These are phyloP conservation scores for Miscanthus sacchariflorus DNA, from an alignment of 202 grass and related monocot species.

Conservation along the genomic window DNA sequence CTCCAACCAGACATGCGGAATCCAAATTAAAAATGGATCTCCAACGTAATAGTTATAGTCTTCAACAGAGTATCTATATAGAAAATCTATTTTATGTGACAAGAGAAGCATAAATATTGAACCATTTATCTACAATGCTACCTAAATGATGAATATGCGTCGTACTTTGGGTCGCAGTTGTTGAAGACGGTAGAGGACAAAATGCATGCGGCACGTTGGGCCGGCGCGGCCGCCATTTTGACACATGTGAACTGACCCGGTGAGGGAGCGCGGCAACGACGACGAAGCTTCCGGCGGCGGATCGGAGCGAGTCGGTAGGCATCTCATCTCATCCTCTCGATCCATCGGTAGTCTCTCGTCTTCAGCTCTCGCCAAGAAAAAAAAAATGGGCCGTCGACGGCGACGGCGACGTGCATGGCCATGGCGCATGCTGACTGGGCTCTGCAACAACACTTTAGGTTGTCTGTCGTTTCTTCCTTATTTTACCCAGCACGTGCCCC, in stretches of 20 bases:
- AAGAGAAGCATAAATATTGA: no score
- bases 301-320: not conserved
- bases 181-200: not conserved
- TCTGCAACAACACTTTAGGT: not conserved
- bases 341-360: not conserved
- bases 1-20: no score
- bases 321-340: not conserved
- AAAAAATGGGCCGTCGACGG: not conserved
- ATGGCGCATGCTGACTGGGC: constrained; percentile 4
- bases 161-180: no score
- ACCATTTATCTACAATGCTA: no score
- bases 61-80: no score
- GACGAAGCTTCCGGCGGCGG: constrained; percentile 16
- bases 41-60: no score
- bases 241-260: constrained; percentile 18
- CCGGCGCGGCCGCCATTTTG: not conserved
- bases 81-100: no score
- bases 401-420: constrained; percentile 23
- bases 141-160: no score
- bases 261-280: not conserved
- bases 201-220: not conserved
- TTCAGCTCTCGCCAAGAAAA: not conserved
- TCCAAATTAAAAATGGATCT: no score
- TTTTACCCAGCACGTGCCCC: no score
- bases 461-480: no score